Conservation (phyloP, 352 stramenopile genomes). For the Globisporangium alternatum region DNA sequence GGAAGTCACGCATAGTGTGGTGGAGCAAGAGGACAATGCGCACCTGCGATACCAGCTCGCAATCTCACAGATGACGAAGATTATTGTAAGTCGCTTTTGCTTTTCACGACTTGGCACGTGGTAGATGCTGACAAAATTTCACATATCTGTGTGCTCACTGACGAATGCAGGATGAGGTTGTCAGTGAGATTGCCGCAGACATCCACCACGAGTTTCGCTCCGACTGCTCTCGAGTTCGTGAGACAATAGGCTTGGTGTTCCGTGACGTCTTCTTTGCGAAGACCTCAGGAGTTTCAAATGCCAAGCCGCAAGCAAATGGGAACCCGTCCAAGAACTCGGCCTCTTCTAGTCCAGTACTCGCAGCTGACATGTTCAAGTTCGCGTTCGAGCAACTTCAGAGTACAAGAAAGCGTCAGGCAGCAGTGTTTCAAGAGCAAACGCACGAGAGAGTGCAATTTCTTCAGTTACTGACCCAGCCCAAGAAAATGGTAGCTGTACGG, state of each 20-base stretch:
- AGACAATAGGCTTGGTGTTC: constrained; percentile 15
- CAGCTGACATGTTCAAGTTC: constrained; percentile 1
- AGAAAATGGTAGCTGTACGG: background rate
- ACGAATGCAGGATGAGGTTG: constrained; percentile 18
- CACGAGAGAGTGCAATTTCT: constrained; percentile 2
- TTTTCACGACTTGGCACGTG: background rate
- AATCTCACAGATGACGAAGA: constrained; percentile 15
- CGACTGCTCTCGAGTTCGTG: constrained; percentile 23
- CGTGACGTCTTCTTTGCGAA: constrained; percentile 25
- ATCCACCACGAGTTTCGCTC: constrained; percentile 37
- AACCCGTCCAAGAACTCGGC: background rate
- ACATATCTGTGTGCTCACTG: background rate
- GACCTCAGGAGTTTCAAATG: too few relatives aligned
- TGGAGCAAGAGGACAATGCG: constrained; percentile 22
- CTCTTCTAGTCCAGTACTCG: background rate
- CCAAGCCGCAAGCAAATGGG: background rate
- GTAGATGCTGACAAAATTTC: too few relatives aligned
- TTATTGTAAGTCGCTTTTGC: constrained; percentile 18
- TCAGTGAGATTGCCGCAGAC: constrained; percentile 29
- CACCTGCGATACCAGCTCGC: constrained; percentile 10
- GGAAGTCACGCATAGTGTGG: constrained; percentile 18
- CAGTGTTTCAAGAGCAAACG: background rate
- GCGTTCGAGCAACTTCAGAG: constrained; percentile 8
- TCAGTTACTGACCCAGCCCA: background rate
- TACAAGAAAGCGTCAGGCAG: background rate